These are phyloP conservation scores for Musa beccarii DNA, from an alignment of 176 grass and related monocot species.

Conservation along the genomic window DNA sequence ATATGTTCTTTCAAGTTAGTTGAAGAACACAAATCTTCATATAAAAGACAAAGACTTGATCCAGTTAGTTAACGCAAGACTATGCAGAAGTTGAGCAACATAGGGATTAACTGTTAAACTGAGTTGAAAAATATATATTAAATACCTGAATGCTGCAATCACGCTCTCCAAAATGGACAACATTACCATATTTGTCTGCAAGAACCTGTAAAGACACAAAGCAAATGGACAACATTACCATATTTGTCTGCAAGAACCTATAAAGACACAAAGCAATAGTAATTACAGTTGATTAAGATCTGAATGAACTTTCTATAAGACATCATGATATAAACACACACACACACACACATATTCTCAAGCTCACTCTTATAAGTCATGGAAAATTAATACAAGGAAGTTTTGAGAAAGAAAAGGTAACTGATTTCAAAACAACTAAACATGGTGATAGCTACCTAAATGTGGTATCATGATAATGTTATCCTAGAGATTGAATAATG, in stretches of 20 bases:
- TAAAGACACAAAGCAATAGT: not conserved
- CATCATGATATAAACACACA: not conserved
- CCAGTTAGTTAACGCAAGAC: not conserved
- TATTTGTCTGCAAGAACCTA: conserved; percentile 45
- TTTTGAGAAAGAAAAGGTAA: not conserved
- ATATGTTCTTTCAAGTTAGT: too few species aligned
- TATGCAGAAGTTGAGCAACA: not conserved
- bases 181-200: conserved; percentile 41
- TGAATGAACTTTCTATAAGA: not conserved
- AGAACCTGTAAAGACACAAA: conserved; percentile 26
- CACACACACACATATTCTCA: not conserved
- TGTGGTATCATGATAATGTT: not conserved
- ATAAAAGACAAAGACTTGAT: not conserved
- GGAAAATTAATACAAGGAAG: not conserved
- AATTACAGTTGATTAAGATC: not conserved
- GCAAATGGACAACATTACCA: conserved; percentile 43
- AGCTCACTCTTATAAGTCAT: not conserved
- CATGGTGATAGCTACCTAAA: not conserved
- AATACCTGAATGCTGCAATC: conserved; percentile 49
- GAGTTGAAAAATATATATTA: not conserved
- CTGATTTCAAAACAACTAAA: not conserved
- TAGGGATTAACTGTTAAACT: not conserved
- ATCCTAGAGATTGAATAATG: not conserved
- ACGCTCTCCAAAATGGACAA: conserved; percentile 51
- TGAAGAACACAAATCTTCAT: too few species aligned